Evolutionary conservation across 208 protist genomes (phyloP), one percentile per base, ranked within the genome.

Genomic region (Crithidia thermophila): DNA sequence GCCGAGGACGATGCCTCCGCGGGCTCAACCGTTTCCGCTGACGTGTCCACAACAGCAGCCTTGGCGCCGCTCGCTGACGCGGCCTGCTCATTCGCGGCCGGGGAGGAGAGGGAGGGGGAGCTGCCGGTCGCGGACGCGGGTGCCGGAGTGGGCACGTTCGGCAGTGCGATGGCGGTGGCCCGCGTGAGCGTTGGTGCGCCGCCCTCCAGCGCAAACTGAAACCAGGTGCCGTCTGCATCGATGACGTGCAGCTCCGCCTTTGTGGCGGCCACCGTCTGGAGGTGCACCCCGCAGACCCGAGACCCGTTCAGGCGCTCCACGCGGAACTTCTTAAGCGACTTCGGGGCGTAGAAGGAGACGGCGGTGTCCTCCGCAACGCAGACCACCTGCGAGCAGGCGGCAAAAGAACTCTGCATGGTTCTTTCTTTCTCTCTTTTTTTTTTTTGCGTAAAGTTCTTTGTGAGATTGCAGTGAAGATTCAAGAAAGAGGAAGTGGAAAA

Each of bases 361-460:
- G 80, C 69, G 30, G 70, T 82, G 73, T 95, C 90, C 69, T 95
- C 87, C 13, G 85, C 84, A 8, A 95, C 87, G 42, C 90, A 95
- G 6, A 95, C 45, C 11, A 83, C 87, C 31, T 91, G 83, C 28
- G 82, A 63, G 68, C 83, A 91, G 42, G 87, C 69, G 21, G 87
- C 80, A 34, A 95, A 84, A n/a, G 59, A 93, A 58, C 46, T 85
- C 76, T 56, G 83, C 69, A 75, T 75, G 18, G 6, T 21, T 39
- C 18, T 36, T 51, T 27, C 58, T 61, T 67, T 51, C 28, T 11
- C 50, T 55, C 25, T 55, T 51, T 21, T 45, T 28, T 52, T n/a
- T 57, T 18, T 57, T 1, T 71, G 18, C 8, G 11, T 36, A 30
- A 57, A 10, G 20, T 31, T n/a, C 37, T 13, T 7, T 34, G 55